These are phyloP conservation scores for Colletotrichum sp. DNA, from an alignment of 2,329 filamentous ascomycete species.

Conservation along the genomic window DNA sequence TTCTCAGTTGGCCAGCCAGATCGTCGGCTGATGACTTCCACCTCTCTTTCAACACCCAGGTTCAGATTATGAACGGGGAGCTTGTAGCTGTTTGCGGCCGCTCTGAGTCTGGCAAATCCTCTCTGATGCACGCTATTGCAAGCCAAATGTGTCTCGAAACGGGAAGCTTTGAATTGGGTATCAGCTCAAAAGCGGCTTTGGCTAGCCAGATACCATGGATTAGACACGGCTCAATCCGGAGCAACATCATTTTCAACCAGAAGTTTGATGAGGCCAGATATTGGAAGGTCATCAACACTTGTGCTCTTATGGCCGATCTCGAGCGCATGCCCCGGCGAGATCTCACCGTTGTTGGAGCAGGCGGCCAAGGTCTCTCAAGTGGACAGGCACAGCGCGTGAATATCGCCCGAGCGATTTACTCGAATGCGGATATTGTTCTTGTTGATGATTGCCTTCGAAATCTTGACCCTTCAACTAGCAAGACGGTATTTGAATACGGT, in stretches of 20 bases:
- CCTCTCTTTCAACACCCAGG: not conserved
- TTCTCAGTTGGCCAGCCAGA: not conserved
- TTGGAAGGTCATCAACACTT: not conserved
- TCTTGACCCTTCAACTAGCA: not conserved
- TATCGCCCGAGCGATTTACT: constrained; percentile 75
- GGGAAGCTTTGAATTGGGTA: not conserved
- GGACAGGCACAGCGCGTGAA: constrained; percentile 84
- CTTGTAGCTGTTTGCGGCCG: not conserved
- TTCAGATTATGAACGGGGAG: not conserved
- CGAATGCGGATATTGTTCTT: not conserved
- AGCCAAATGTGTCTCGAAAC: not conserved
- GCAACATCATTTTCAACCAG: not conserved
- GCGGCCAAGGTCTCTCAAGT: constrained; percentile 75
- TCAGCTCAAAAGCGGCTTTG: not conserved
- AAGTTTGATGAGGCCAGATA: not conserved
- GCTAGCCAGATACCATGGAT: not conserved
- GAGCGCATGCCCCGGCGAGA: not conserved
- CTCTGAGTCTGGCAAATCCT: not conserved
- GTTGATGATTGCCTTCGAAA: not conserved
- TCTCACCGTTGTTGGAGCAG: constrained; percentile 74
- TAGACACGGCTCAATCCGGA: not conserved
- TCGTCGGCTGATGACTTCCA: not conserved
- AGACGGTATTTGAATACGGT: not conserved
- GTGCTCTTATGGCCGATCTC: not conserved
- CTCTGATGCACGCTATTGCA: not conserved